phyloP scores from a whole-genome alignment of 2,329 filamentous ascomycete genomes.

The Microsporum audouinii region DNA sequence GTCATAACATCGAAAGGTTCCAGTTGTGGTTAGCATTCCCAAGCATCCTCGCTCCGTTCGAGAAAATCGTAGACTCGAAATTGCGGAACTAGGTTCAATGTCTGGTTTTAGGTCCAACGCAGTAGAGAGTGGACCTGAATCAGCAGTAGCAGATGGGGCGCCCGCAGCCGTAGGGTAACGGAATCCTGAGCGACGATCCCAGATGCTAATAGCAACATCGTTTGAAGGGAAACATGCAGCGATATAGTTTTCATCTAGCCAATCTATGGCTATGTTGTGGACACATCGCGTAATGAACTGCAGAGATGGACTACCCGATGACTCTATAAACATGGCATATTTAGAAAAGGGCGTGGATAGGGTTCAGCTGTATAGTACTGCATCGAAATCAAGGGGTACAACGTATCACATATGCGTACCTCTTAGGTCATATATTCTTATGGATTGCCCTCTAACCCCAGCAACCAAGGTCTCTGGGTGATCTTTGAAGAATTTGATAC shows the following conservation, averaged over 20 bases:
- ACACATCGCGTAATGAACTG: slow-evolving; percentile 48
- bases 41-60: slow-evolving; percentile 47
- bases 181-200: slow-evolving; percentile 46
- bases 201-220: slow-evolving; percentile 49
- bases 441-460: slow-evolving; percentile 49
- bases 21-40: slow-evolving; percentile 47
- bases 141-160: slow-evolving; percentile 21
- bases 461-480: slow-evolving; percentile 51
- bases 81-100: slow-evolving; percentile 41
- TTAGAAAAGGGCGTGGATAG: neutral
- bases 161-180: slow-evolving; percentile 28
- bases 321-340: slow-evolving; percentile 19
- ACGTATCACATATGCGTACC: slow-evolving; percentile 29
- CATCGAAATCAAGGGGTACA: slow-evolving; percentile 9
- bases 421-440: slow-evolving; percentile 52
- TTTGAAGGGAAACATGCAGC: slow-evolving; percentile 45
- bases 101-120: slow-evolving; percentile 49
- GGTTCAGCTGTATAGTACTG: neutral
- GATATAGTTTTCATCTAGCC: slow-evolving; percentile 54
- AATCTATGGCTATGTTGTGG: slow-evolving; percentile 53
- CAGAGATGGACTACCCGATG: slow-evolving; percentile 31
- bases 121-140: slow-evolving; percentile 33
- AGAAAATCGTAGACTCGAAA: slow-evolving; percentile 53
- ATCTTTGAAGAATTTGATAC: slow-evolving; percentile 51
- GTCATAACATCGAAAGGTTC: slow-evolving; percentile 48